Evolutionary conservation across 1,139 yeast species (phyloP).

Genomic region (Protomyces arabidopsidicola): DNA sequence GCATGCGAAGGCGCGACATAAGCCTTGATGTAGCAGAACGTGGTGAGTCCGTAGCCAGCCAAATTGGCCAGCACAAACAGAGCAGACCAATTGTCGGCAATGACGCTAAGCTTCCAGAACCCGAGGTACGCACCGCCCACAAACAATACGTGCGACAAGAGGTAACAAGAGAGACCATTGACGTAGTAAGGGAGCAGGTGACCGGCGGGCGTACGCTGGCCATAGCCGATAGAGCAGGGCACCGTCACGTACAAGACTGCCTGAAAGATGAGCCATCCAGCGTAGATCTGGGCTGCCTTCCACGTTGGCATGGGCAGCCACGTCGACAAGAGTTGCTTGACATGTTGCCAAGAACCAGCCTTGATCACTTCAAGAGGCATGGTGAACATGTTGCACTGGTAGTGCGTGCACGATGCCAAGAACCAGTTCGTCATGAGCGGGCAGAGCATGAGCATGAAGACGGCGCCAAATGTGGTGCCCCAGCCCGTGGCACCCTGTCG

Average conservation of each 20-base stretch:
- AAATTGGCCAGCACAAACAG: slow-evolving; percentile 27
- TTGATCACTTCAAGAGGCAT: slow-evolving; percentile 11
- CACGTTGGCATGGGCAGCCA: slow-evolving; percentile 26
- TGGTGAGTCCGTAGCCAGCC: slow-evolving; percentile 24
- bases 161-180: slow-evolving; percentile 27
- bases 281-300: slow-evolving; percentile 19
- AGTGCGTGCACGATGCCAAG: slow-evolving; percentile 21
- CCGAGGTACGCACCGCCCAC: slow-evolving; percentile 21
- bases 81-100: slow-evolving; percentile 28
- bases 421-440: slow-evolving; percentile 25
- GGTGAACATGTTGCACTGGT: slow-evolving; percentile 23
- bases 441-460: slow-evolving; percentile 24
- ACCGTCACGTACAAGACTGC: slow-evolving; percentile 25
- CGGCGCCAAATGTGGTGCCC: slow-evolving; percentile 23
- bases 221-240: slow-evolving; percentile 28
- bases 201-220: slow-evolving; percentile 29
- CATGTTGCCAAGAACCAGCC: background rate
- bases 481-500: slow-evolving; percentile 19
- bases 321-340: slow-evolving; percentile 4
- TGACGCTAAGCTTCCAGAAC: slow-evolving; percentile 12
- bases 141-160: slow-evolving; percentile 26
- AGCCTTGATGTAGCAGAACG: slow-evolving; percentile 28
- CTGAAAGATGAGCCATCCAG: slow-evolving; percentile 26
- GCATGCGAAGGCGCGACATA: slow-evolving; percentile 27
- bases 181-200: slow-evolving; percentile 27